A percentile compares a stretch with the other conserved stretches of the same genome.
Conservation (phyloP, 2,329 filamentous ascomycete genomes). For the Ascocoryne sarcoides region DNA sequence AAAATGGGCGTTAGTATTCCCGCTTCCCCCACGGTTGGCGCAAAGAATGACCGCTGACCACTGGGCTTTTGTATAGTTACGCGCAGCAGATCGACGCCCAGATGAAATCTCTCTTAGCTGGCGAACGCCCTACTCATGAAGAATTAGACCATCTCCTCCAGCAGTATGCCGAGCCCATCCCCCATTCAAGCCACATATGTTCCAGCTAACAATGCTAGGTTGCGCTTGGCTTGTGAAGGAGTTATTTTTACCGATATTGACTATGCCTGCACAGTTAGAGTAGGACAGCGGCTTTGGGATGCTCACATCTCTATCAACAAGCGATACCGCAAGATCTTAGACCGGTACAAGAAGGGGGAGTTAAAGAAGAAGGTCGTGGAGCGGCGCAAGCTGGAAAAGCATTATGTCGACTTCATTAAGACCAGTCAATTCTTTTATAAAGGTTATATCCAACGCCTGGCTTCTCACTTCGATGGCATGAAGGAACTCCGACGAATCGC, state of each 20-base stretch:
- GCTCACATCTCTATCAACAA: slow-evolving; percentile 69
- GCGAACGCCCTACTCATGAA: slow-evolving; percentile 36
- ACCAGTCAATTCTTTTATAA: slow-evolving; percentile 83
- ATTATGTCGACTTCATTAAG: slow-evolving; percentile 79
- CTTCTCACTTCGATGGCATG: slow-evolving; percentile 42
- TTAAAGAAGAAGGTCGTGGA: slow-evolving; percentile 44
- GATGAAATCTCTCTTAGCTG: slow-evolving; percentile 38
- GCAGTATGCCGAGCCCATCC: slow-evolving; percentile 24
- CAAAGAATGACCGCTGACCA: slow-evolving; percentile 4
- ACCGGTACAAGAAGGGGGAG: slow-evolving; percentile 40
- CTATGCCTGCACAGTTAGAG: slow-evolving; percentile 51
- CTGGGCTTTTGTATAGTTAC: slow-evolving; percentile 25
- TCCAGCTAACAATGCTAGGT: slow-evolving; percentile 18
- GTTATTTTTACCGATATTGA: slow-evolving; percentile 65
- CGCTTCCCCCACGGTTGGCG: slow-evolving; percentile 1
- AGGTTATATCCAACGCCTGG: slow-evolving; percentile 71
- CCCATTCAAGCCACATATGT: not conserved
- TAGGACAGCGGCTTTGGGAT: slow-evolving; percentile 69
- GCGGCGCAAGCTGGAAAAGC: slow-evolving; percentile 70
- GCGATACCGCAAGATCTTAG: slow-evolving; percentile 64
- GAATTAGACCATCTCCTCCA: slow-evolving; percentile 34
- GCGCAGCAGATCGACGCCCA: slow-evolving; percentile 40
- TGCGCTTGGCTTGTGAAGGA: slow-evolving; percentile 53
- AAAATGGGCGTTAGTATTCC: slow-evolving; percentile 41
- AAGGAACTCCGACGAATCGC: slow-evolving; percentile 26